phyloP scores from a whole-genome alignment of 352 stramenopile species.

The Peronospora destructor region DNA sequence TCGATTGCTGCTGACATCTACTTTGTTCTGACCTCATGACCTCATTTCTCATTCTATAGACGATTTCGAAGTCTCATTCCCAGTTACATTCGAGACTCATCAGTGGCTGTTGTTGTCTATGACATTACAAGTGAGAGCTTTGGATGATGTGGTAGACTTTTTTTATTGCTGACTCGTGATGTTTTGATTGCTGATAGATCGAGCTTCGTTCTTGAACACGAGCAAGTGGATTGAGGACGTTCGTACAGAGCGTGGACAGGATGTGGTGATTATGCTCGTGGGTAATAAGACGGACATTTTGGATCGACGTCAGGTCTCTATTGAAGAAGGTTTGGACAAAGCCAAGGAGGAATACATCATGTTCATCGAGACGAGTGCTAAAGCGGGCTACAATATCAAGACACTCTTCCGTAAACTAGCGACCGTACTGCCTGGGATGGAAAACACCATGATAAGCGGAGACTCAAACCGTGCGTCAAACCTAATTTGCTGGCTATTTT shows the following conservation, averaged over 20 bases:
- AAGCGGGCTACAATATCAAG: conserved; percentile 98
- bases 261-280: conserved; percentile 99
- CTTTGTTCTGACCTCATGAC: no score
- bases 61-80: conserved; percentile 92
- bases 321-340: conserved; percentile 97
- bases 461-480: conserved; percentile 74
- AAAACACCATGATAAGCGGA: conserved; percentile 84
- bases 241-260: conserved; percentile 93
- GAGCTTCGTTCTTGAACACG: conserved; percentile 97
- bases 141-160: no score
- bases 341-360: conserved; percentile 97
- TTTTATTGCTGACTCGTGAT: conserved; percentile 3
- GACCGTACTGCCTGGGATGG: conserved; percentile 94
- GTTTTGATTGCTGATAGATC: conserved; percentile 46
- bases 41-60: conserved; percentile 16
- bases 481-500: background rate
- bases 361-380: conserved; percentile 99
- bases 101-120: conserved; percentile 98
- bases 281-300: conserved; percentile 99
- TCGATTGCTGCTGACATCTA: background rate
- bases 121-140: conserved; percentile 94
- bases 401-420: conserved; percentile 98
- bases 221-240: conserved; percentile 99
- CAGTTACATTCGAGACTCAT: conserved; percentile 98
- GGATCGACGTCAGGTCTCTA: conserved; percentile 93